A percentile compares a stretch with the other conserved stretches of the same genome.
These are phyloP conservation scores for Plasmodium gallinaceum DNA, from an alignment of 169 alveolate genomes.

Conservation along the genomic window DNA sequence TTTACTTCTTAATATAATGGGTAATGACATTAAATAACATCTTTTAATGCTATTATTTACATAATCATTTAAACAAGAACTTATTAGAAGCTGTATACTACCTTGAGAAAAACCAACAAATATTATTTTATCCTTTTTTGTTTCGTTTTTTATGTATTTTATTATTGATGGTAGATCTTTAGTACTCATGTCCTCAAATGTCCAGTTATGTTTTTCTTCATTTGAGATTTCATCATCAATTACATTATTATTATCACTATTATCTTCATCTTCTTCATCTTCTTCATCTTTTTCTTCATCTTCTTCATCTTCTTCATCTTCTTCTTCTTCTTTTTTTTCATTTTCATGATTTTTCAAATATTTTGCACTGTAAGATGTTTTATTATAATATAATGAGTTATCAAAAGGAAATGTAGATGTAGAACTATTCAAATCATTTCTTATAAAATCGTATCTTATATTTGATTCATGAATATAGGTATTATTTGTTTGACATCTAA, in stretches of 20 bases:
- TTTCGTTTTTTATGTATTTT: conserved; percentile 39
- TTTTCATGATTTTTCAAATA: no score
- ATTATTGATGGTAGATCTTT: conserved; percentile 47
- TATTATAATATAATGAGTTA: not conserved
- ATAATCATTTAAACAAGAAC: conserved; percentile 26
- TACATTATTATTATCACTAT: not conserved
- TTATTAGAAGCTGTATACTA: conserved; percentile 21
- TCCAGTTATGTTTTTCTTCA: conserved; percentile 9
- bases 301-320: not conserved
- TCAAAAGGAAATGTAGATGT: no score
- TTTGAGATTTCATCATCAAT: not conserved
- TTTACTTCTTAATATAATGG: conserved; percentile 16
- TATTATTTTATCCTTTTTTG: conserved; percentile 46
- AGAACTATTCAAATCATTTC: no score
- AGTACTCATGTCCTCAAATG: conserved; percentile 65
- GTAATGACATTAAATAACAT: conserved; percentile 39
- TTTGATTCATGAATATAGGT: no score
- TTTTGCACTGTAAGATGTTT: not conserved
- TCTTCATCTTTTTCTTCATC: not conserved
- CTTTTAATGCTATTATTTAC: conserved; percentile 29
- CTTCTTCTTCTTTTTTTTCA: not conserved
- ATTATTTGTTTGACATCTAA: no score
- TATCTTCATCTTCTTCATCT: not conserved
- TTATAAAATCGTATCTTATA: no score
- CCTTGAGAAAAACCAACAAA: conserved; percentile 70